These are phyloP conservation scores for Microbotryum lychnidis-dioicae DNA, from an alignment of 1,284 basidiomycete species.

Conservation along the genomic window DNA sequence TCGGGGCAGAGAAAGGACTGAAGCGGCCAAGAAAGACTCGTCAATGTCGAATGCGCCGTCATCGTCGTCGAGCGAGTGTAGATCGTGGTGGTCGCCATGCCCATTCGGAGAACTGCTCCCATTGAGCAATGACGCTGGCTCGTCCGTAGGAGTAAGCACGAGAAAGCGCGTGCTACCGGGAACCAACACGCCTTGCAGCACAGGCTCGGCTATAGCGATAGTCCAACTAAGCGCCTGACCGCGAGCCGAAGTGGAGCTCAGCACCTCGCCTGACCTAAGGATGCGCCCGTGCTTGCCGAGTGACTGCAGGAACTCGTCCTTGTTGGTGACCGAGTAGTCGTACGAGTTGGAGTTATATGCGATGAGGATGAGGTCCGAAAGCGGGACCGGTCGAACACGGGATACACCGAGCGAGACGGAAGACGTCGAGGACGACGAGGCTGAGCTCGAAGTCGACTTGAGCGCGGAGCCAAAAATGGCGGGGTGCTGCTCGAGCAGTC, in stretches of 20 bases:
- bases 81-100: slow-evolving; percentile 17
- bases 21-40: slow-evolving; percentile 59
- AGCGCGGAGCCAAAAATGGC: slow-evolving; percentile 9
- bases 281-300: slow-evolving; percentile 22
- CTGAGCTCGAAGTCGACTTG: too few species aligned
- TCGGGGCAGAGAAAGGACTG: slow-evolving; percentile 38
- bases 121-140: slow-evolving; percentile 38
- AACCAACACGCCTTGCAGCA: slow-evolving; percentile 58
- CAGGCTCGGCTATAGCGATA: slow-evolving; percentile 52
- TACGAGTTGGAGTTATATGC: slow-evolving; percentile 30
- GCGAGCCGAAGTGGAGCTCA: neutral
- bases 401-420: slow-evolving; percentile 25
- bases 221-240: slow-evolving; percentile 25
- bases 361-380: slow-evolving; percentile 39
- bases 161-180: slow-evolving; percentile 53
- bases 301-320: neutral
- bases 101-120: neutral
- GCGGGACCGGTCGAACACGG: slow-evolving; percentile 34
- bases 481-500: neutral
- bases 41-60: slow-evolving; percentile 52
- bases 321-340: slow-evolving; percentile 4
- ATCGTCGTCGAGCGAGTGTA: slow-evolving; percentile 28
- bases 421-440: neutral
- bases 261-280: slow-evolving; percentile 24
- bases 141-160: slow-evolving; percentile 43